Base-by-base conservation (phyloP, 2,329 filamentous ascomycete genomes). In the Pyricularia grisea region DNA sequence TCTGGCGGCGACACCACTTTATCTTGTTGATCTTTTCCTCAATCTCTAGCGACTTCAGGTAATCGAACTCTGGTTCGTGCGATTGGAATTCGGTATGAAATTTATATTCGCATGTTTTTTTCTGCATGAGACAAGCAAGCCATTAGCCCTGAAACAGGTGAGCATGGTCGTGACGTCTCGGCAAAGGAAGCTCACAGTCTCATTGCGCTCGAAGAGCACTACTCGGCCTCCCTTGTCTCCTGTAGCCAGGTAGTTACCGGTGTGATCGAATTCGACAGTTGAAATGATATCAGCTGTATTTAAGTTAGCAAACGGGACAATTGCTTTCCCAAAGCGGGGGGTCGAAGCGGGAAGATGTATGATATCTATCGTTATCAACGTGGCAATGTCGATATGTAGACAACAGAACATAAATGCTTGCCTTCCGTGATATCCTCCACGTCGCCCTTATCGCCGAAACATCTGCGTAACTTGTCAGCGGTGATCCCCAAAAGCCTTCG, bases 21-120 rank as follows among this genome's bases (percentile, higher is more conserved):
- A 99, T 99, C 86, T 99, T 99, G 87, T 99, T 99, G 87, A 99
- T 99, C 84, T 99, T 99, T 82, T 99, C 95, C 86, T 99, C 95
- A 77, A 99, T 99, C 82, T 99, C 95, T 75, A 99, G 87, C 42
- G 95, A 99, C 82, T 99, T 99, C 73, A 99, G 88, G 80, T 99
- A 99, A 81, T 99, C 95, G 81, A 99, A 99, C 81, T 99, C 95
- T 72, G 95, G 95, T 79, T 99, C 95, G 83, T 99, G 95, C 75
- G 95, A 99, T 84, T 99, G 95, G 76, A 99, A 99, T 79, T 99
- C 95, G 79, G 95, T 99, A 81, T 99, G 95, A 80, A 99, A 99
- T 81, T 98, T 99, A 87, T 99, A 99, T 81, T 99, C 95, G 88
- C 95, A 99, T 67, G 95, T 98, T 88, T 98, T 99, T 89, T 99